Evolutionary conservation across 2,329 filamentous ascomycete species (phyloP).

Genomic region (Rosellinia necatrix): DNA sequence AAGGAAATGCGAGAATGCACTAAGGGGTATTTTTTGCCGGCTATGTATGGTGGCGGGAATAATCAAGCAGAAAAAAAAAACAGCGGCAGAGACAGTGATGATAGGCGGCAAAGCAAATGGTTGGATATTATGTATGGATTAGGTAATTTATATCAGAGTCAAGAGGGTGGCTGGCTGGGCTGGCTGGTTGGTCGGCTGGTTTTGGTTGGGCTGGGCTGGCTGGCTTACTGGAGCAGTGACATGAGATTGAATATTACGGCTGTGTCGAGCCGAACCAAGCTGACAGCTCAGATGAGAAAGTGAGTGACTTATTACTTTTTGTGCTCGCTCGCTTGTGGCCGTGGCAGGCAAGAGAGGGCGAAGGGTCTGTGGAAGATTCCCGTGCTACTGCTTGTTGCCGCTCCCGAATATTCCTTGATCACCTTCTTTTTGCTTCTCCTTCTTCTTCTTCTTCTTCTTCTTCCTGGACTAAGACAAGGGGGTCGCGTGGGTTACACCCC

Average conservation of each 20-base stretch:
- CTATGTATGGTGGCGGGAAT: conserved; percentile 10
- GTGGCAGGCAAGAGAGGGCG: conserved; percentile 18
- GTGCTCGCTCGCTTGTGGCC: conserved; percentile 7
- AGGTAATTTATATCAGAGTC: conserved; percentile 8
- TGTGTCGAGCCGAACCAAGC: conserved; percentile 13
- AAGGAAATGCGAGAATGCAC: not conserved
- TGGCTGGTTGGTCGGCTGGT: too few species aligned
- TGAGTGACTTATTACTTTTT: conserved; percentile 22
- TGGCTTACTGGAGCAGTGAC: conserved; percentile 32
- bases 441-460: too few species aligned
- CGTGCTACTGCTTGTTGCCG: too few species aligned
- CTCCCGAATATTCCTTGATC: too few species aligned
- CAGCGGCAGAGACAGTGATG: not conserved
- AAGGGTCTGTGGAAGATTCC: too few species aligned
- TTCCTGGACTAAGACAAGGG: too few species aligned
- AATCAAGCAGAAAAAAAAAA: conserved; percentile 2
- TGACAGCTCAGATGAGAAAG: conserved; percentile 19
- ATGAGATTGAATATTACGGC: conserved; percentile 18
- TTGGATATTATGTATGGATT: conserved; percentile 9
- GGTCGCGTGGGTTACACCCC: too few species aligned
- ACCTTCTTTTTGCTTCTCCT: too few species aligned
- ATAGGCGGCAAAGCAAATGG: not conserved
- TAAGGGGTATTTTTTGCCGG: too few species aligned
- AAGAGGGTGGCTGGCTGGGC: conserved; percentile 9
- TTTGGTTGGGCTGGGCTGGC: not conserved